These are phyloP conservation scores for Rosa chinensis DNA, from an alignment of 306 rosid genomes.

Conservation along the genomic window DNA sequence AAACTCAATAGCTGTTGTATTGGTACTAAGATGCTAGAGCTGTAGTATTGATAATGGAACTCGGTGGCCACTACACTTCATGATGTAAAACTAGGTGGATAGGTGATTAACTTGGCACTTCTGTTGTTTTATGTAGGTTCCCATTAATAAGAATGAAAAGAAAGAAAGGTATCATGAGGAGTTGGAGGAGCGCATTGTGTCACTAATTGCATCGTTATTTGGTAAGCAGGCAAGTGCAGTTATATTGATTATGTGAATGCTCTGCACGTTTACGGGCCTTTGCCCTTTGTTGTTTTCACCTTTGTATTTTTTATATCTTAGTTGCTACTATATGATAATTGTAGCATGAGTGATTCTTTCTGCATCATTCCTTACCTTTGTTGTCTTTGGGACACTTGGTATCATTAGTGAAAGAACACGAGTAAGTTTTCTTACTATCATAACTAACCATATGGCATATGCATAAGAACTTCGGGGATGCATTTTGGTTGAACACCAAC, in stretches of 20 bases:
- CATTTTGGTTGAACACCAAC: background rate
- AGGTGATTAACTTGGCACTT: background rate
- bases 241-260: slow-evolving; percentile 11
- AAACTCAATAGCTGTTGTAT: background rate
- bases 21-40: background rate
- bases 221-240: slow-evolving; percentile 82
- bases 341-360: background rate
- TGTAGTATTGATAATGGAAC: background rate
- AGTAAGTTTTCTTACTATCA: background rate
- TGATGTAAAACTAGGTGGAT: background rate
- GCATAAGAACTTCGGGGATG: background rate
- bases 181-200: slow-evolving; percentile 85
- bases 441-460: background rate
- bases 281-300: background rate
- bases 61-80: background rate
- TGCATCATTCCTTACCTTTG: background rate
- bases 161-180: slow-evolving; percentile 90
- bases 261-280: background rate
- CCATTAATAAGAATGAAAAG: slow-evolving; percentile 76
- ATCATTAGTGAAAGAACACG: background rate
- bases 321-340: background rate
- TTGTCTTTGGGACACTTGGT: background rate
- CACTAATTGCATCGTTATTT: slow-evolving; percentile 84
- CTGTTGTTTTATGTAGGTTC: slow-evolving; percentile 45
- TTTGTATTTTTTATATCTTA: background rate